These are phyloP conservation scores for Hagleromyces aurorensis DNA, from an alignment of 805 yeast species.

Conservation along the genomic window DNA sequence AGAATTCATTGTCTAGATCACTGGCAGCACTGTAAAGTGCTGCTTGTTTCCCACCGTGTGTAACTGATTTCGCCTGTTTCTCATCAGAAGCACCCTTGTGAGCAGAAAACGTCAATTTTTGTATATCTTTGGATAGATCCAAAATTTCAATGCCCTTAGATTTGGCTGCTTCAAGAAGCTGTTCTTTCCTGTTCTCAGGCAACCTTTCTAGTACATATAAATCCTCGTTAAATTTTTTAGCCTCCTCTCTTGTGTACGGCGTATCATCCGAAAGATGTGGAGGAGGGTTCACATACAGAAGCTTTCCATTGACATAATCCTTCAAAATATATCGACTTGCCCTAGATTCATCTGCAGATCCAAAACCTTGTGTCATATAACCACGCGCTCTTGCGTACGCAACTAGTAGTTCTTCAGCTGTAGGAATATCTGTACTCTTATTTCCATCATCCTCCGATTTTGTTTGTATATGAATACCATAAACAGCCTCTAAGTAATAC, in stretches of 20 bases:
- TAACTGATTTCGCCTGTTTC: constrained; percentile 42
- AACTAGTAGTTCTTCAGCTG: constrained; percentile 78
- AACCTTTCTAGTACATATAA: constrained; percentile 56
- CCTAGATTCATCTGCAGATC: constrained; percentile 92
- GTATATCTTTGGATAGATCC: constrained; percentile 61
- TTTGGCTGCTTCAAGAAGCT: constrained; percentile 55
- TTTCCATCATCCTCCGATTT: constrained; percentile 82
- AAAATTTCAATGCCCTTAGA: constrained; percentile 50
- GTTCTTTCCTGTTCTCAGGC: constrained; percentile 68
- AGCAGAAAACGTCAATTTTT: constrained; percentile 68
- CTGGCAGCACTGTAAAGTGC: constrained; percentile 70
- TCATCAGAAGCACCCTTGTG: constrained; percentile 51
- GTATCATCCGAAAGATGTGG: constrained; percentile 58
- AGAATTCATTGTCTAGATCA: constrained; percentile 81
- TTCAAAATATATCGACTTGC: constrained; percentile 88
- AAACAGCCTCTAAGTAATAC: constrained; percentile 78
- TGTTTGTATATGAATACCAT: constrained; percentile 83
- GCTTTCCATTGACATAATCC: constrained; percentile 90
- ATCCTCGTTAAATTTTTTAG: constrained; percentile 64
- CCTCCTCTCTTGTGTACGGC: constrained; percentile 43
- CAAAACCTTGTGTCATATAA: constrained; percentile 94
- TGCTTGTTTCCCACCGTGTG: constrained; percentile 78
- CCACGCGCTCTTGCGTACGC: constrained; percentile 97
- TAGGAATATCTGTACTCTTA: constrained; percentile 58
- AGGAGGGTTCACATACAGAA: constrained; percentile 81